Evolutionary conservation across 257 asterid species (phyloP), one percentile per base, ranked within the genome.

Genomic region (Fraxinus quadrangulata): DNA sequence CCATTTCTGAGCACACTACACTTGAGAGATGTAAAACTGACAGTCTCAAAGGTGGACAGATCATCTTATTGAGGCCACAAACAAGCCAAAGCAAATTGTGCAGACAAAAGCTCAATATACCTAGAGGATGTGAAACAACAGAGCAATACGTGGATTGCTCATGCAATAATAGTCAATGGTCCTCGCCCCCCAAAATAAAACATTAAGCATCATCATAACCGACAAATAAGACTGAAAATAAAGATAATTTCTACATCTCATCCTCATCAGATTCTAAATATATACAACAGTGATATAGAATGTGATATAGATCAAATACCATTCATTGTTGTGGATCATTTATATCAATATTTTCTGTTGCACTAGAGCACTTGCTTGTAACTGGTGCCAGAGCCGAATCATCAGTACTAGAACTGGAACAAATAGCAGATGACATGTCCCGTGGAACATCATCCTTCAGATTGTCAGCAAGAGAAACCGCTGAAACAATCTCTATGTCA

Each of bases 321-420:
- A 21, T 5, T 54, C 75, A 73, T 65, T 65, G 24, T 14, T 14
- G 72, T 45, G 36, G 56, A 49, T 39, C 3, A 11, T 67, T 49
- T 42, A n/a, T 68, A 45, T 73, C 74, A 42, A 70, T 47, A n/a
- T 45, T 72, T 63, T 16, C 78, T 19, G 21, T 10, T 16, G 74
- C 37, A 70, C 24, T 19, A 26, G 45, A 21, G 26, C 39, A 54
- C 19, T 12, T 26, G 3, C 71, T 72, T 61, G 34, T 12, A 70
- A 47, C 59, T 26, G 81, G 30, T 7, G 75, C 67, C 40, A 36
- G 24, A 19, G 77, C 67, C n/a, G 56, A 34, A 67, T 68, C 70
- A 23, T 68, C 69, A 49, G 28, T 33, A 67, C 49, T 45, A 70
- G 77, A 31, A 56, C n/a, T 42, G 31, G 75, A 67, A 77, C 30